A percentile compares a stretch with the other conserved stretches of the same genome.
phyloP scores from a whole-genome alignment of 2,329 filamentous ascomycete species.

The Penicillium sp. region DNA sequence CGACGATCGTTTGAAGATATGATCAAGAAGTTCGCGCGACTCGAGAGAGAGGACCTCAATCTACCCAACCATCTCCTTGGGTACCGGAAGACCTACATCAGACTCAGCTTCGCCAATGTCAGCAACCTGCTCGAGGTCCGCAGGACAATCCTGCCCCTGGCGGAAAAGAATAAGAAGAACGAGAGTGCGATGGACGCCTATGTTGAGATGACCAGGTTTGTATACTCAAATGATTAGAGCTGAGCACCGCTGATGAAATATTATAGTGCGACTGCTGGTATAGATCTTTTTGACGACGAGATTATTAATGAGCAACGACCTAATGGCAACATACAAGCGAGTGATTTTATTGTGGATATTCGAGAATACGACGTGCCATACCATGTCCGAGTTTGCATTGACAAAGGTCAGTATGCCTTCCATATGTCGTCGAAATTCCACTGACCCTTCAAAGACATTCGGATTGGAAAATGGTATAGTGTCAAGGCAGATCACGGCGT shows the following conservation, averaged over 20 bases:
- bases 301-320: constrained; percentile 77
- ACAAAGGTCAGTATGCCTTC: constrained; percentile 64
- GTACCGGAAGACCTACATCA: constrained; percentile 83
- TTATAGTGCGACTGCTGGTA: constrained; percentile 70
- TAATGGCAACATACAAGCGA: constrained; percentile 81
- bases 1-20: constrained; percentile 76
- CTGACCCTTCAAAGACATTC: constrained; percentile 67
- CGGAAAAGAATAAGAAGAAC: constrained; percentile 94
- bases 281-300: constrained; percentile 95
- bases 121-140: constrained; percentile 81
- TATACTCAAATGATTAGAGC: background rate
- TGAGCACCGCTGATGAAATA: background rate
- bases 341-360: constrained; percentile 97
- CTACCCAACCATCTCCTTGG: constrained; percentile 97
- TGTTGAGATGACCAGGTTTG: constrained; percentile 84
- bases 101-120: constrained; percentile 86
- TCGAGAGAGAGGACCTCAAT: constrained; percentile 90
- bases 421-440: background rate
- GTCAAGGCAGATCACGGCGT: constrained; percentile 92
- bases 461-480: constrained; percentile 95
- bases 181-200: constrained; percentile 98
- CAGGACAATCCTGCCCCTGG: constrained; percentile 82
- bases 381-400: constrained; percentile 97
- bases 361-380: constrained; percentile 99
- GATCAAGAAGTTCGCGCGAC: constrained; percentile 72